Evolutionary conservation across 2,329 filamentous ascomycete species (phyloP), one percentile per base, ranked within the genome.

Genomic region (Xylariaceae sp.): DNA sequence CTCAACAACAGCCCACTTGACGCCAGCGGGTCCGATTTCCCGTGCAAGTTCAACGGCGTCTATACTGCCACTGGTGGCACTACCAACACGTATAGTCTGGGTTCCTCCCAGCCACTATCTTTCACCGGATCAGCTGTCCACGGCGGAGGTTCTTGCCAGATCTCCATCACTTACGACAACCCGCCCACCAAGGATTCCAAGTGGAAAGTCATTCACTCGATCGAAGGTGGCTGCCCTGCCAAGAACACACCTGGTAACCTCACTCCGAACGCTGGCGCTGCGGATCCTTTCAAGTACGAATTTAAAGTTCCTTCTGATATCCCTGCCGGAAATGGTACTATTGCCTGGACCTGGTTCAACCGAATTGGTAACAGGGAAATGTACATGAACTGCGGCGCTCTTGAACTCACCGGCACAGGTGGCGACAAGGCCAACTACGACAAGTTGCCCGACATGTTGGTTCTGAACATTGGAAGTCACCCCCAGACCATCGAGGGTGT

Each of bases 271-370:
- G 68, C 82, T 5, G 61, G 64, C 2, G 69, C 70, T 0, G 56
- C 57, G 0, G 74, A 78, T 36, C 78, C 83, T 0, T 78, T 78
- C 65, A 76, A 72, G 0, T 94, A 88, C 71, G 73, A 81, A 29
- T 95, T 86, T 73, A 80, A 73, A 0, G 83, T 96, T 5, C 92
- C 92, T 0, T 69, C 78, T 0, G 81, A 85, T 19, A 79, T 96
- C 44, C 82, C 85, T 8, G 74, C 85, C 1, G 94, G 92, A 3
- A 80, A 91, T 39, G 92, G 88, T 22, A 88, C 85, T 0, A 77
- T 97, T 5, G 89, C 89, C 0, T 97, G 92, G 91, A 90, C 90
- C 0, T 97, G 94, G 94, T 84, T 95, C 72, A 97, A 97, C 76
- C 87, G 87, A 55, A 67, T 95, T 9, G 94, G 94, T 2, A 96